Evolutionary conservation across 139 green algal species (phyloP).

Genomic region (Chlorella sp.): DNA sequence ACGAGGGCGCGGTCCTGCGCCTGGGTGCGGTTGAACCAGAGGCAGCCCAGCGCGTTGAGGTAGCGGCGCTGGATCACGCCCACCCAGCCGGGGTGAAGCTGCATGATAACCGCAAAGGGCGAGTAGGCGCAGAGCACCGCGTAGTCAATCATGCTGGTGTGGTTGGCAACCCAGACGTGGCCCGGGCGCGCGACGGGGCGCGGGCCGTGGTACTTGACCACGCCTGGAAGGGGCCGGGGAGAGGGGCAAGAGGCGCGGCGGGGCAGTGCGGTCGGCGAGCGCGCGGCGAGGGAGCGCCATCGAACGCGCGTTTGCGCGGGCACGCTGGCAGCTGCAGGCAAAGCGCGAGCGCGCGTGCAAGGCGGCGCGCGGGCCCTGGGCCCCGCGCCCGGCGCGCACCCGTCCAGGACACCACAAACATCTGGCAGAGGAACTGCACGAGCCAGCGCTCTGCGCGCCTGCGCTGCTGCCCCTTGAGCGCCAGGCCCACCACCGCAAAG

Average conservation of each 20-base stretch:
- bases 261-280: background rate
- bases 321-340: too few species aligned
- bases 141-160: constrained; percentile 99
- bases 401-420: constrained; percentile 93
- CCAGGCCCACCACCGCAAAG: constrained; percentile 74
- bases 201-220: constrained; percentile 91
- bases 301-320: too few species aligned
- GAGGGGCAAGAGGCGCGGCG: background rate
- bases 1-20: constrained; percentile 89
- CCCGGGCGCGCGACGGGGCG: constrained; percentile 67
- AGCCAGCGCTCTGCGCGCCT: constrained; percentile 45
- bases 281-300: too few species aligned
- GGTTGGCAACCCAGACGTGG: constrained; percentile 97
- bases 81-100: constrained; percentile 90
- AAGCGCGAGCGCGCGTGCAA: too few species aligned
- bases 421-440: constrained; percentile 70
- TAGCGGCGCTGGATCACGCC: constrained; percentile 87
- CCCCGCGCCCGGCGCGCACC: constrained; percentile 39
- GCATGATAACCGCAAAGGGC: constrained; percentile 92
- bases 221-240: constrained; percentile 17
- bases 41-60: constrained; percentile 88
- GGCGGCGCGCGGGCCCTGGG: too few species aligned
- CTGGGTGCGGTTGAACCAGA: constrained; percentile 97
- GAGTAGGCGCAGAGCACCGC: constrained; percentile 88
- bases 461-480: constrained; percentile 47